These are phyloP conservation scores for Fusarium oxysporum DNA, from an alignment of 2,329 filamentous ascomycete genomes.

Conservation along the genomic window DNA sequence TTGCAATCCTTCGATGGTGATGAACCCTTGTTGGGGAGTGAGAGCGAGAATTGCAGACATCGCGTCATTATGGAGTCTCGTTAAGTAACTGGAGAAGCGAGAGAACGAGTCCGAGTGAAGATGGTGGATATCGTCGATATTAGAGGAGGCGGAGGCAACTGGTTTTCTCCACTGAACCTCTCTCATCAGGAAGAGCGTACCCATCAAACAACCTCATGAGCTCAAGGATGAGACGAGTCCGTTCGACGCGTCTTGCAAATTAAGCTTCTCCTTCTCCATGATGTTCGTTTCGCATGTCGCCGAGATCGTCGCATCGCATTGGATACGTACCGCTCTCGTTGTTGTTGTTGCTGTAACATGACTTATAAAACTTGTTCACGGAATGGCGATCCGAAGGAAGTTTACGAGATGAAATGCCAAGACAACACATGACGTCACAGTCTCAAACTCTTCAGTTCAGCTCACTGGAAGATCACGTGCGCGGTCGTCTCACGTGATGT, in stretches of 20 bases:
- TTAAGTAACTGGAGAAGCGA: constrained; percentile 8
- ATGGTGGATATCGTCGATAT: constrained; percentile 31
- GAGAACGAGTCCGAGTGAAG: constrained; percentile 10
- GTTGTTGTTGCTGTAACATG: not conserved
- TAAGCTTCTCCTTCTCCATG: constrained; percentile 28
- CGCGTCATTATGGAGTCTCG: constrained; percentile 35
- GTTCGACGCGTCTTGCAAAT: constrained; percentile 10
- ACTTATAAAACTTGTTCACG: not conserved
- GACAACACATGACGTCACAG: constrained; percentile 23
- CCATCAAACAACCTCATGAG: constrained; percentile 35
- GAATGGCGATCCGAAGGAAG: not conserved
- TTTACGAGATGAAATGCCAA: constrained; percentile 14
- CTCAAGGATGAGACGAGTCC: constrained; percentile 15
- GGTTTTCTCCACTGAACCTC: constrained; percentile 26
- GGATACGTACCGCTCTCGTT: not conserved
- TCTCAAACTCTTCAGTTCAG: not conserved
- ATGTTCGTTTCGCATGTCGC: not conserved
- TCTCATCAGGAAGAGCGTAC: constrained; percentile 6
- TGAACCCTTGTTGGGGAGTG: constrained; percentile 7
- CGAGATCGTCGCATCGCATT: not conserved
- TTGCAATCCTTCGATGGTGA: constrained; percentile 4
- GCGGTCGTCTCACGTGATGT: constrained; percentile 12
- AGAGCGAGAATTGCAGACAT: constrained; percentile 10
- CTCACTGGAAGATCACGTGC: constrained; percentile 1
- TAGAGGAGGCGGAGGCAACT: constrained; percentile 16